Conservation (phyloP, 192 early-diverging fungal genomes). For the Coemansia sp. region DNA sequence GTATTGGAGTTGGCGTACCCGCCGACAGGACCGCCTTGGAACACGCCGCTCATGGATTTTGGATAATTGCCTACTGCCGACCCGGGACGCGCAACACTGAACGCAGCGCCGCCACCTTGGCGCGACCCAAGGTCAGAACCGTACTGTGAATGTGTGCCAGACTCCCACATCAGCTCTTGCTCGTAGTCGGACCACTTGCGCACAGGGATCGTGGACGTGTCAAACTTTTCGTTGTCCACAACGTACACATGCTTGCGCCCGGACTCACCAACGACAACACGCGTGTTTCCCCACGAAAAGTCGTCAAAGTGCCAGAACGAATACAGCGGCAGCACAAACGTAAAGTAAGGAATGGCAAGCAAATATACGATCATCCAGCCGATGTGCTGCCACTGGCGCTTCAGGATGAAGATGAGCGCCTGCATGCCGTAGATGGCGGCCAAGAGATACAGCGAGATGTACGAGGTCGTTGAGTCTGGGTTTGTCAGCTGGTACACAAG, state of each 20-base stretch:
- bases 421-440: slow-evolving; percentile 88
- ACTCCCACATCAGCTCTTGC: slow-evolving; percentile 69
- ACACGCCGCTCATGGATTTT: slow-evolving; percentile 39
- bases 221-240: slow-evolving; percentile 74
- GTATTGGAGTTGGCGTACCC: slow-evolving; percentile 38
- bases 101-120: slow-evolving; percentile 19
- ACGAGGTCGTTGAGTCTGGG: slow-evolving; percentile 63
- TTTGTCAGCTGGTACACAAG: slow-evolving; percentile 66
- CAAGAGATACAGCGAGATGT: slow-evolving; percentile 81
- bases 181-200: slow-evolving; percentile 85
- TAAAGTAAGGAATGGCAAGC: slow-evolving; percentile 86
- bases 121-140: slow-evolving; percentile 42
- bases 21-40: slow-evolving; percentile 5
- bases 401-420: slow-evolving; percentile 82
- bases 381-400: slow-evolving; percentile 88
- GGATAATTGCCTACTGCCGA: slow-evolving; percentile 48
- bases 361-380: slow-evolving; percentile 98
- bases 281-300: slow-evolving; percentile 98
- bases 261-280: slow-evolving; percentile 84
- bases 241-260: slow-evolving; percentile 64
- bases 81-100: slow-evolving; percentile 35
- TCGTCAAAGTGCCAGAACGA: slow-evolving; percentile 99
- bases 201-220: slow-evolving; percentile 71
- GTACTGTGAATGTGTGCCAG: slow-evolving; percentile 46
- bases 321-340: slow-evolving; percentile 80